Base-by-base conservation (phyloP, 1,284 basidiomycete species). In the Ceratobasidium theobromae region DNA sequence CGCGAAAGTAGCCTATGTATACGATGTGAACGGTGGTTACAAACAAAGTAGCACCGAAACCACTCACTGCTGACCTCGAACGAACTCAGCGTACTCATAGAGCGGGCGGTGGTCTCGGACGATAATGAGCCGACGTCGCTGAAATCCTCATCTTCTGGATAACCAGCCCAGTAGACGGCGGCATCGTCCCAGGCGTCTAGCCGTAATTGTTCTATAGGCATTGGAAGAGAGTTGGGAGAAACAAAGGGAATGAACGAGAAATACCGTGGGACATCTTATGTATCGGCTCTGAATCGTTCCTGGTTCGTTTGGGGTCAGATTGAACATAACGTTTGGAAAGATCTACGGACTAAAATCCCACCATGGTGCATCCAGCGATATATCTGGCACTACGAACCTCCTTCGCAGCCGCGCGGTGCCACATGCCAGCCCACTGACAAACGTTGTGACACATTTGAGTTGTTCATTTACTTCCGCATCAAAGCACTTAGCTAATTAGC, bases 41-140 rank as follows among this genome's bases (percentile, higher is more conserved):
- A 2, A 33, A 21, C 4, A 38, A 38, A 16, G 35, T 38, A 8
- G 35, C 16, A 8, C 35, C 35, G 16, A 16, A 38, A 16, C 35
- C 30, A 64, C 58, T 52, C 27, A 64, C 58, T 52, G 38, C 49
- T 64, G 38, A 64, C 58, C 30, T 64, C 58, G 14, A 52, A 4
- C 14, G 46, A 51, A 40, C 38, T 43, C 11, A 64, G 25, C 3
- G 58, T 64, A 38, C 58, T 64, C 58, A 64, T 64, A 11, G 58
- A 52, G 9, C 38, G 23, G 23, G 38, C 27, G 28, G 58, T 52
- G 3, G 38, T 43, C 27, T 64, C 58, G 14, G 58, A 64, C 9
- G 12, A 49, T 9, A 28, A 33, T 6, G 21, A 40, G 35, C 40
- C 48, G n/a, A 43, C 30, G 27, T 64, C 58, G 49, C 58, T 64